Evolutionary conservation across 1,284 basidiomycete genomes (phyloP), one percentile per base, ranked within the genome.

Genomic region (Pisolithus thermaeus): DNA sequence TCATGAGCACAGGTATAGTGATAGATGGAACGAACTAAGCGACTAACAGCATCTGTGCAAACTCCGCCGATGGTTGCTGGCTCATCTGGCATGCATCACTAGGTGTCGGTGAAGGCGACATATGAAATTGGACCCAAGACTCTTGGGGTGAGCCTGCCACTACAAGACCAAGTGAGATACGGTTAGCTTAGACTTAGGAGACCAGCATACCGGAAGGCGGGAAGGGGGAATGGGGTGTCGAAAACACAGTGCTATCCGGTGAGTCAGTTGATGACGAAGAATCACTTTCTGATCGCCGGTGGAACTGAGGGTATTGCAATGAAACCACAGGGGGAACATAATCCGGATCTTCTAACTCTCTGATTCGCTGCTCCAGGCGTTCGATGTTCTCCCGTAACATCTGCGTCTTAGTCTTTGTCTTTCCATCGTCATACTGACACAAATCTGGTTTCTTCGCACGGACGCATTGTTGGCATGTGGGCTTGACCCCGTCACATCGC

Each of bases 41-140:
- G 32, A 71, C 81, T 61, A 67, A 87, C 85, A 88, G 70, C 65
- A 85, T 79, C 55, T 79, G 79, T 16, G 80, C 77, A 47, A 86
- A 72, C 57, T 87, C 83, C 39, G 78, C 64, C 4, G 83, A 78
- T 0, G 81, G 76, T 28, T 79, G 78, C 45, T 80, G 77, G 23
- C 71, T 73, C 43, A 73, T 60, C 50, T 73, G 75, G 46, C 73
- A 77, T 35, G 77, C 72, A 53, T 78, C 78, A 51, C 74, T 78
- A 11, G 73, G 61, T 52, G 79, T 77, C 50, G 77, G 75, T 14
- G 73, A 70, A 7, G 78, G 72, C 0, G 76, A 77, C 27, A 75
- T 76, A 11, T 66, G 47, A 28, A 63, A 54, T 22, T 68, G 68
- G 22, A 69, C 56, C 66, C 69, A 70, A 14, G 64, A 55, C 38